phyloP scores from a whole-genome alignment of 192 early-diverging fungal genomes.

The Rhizoclosmatium globosum region DNA sequence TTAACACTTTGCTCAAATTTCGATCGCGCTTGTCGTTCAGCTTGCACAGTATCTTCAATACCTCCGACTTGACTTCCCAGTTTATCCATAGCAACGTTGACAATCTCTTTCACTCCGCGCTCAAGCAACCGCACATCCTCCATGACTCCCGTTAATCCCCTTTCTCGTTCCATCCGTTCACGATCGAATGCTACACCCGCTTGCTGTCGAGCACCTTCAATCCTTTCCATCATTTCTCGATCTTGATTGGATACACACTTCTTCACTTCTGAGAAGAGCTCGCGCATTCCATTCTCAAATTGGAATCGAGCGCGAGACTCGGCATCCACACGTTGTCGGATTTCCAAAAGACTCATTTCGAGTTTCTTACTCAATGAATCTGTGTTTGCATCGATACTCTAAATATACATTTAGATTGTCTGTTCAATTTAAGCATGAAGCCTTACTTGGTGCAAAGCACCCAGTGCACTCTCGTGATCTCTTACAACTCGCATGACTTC shows the following conservation, averaged over 20 bases:
- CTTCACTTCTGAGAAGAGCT: conserved; percentile 42
- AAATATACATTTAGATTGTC: too few species aligned
- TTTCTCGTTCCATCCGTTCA: conserved; percentile 46
- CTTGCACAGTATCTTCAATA: conserved; percentile 23
- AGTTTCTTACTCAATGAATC: conserved; percentile 36
- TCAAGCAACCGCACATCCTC: conserved; percentile 43
- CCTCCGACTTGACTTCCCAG: conserved; percentile 24
- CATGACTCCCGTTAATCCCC: not conserved
- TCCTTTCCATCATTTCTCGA: conserved; percentile 36
- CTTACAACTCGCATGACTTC: conserved; percentile 46
- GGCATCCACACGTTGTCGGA: conserved; percentile 38
- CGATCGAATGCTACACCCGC: conserved; percentile 33
- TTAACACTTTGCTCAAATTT: conserved; percentile 43
- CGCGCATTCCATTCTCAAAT: conserved; percentile 45
- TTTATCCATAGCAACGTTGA: conserved; percentile 28
- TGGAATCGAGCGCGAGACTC: conserved; percentile 42
- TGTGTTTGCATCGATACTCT: conserved; percentile 26
- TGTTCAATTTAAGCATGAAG: too few species aligned
- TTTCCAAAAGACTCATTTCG: conserved; percentile 39
- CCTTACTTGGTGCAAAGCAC: conserved; percentile 30
- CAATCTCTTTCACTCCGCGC: conserved; percentile 27
- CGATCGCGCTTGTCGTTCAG: conserved; percentile 29
- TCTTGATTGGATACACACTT: conserved; percentile 38
- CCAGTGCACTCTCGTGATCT: conserved; percentile 50
- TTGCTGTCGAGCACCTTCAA: conserved; percentile 38